Percentiles rank a stretch among this genome's conserved stretches.
phyloP scores from a whole-genome alignment of 2,329 filamentous ascomycete species.

The Botrytis paeoniae region DNA sequence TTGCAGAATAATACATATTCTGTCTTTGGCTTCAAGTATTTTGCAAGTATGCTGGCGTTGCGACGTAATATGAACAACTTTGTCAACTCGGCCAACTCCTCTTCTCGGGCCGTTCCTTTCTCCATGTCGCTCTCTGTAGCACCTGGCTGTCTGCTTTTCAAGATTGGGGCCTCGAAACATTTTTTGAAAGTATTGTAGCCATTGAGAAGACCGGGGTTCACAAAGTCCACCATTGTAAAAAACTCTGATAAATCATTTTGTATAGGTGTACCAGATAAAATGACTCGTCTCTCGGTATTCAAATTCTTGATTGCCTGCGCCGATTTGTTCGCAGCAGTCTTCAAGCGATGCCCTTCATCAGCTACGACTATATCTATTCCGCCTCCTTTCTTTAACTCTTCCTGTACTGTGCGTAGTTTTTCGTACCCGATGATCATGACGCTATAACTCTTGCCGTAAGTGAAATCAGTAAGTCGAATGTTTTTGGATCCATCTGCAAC shows the following conservation, averaged over 20 bases:
- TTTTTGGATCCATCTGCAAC: constrained; percentile 56
- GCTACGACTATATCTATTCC: constrained; percentile 87
- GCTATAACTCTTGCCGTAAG: constrained; percentile 63
- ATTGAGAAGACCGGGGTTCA: constrained; percentile 89
- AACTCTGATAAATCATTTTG: constrained; percentile 95
- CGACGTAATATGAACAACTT: constrained; percentile 84
- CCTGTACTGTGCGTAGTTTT: constrained; percentile 62
- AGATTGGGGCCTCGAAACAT: constrained; percentile 92
- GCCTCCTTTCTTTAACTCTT: constrained; percentile 59
- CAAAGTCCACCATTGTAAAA: constrained; percentile 90
- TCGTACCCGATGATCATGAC: constrained; percentile 75
- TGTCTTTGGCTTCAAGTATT: constrained; percentile 84
- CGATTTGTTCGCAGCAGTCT: constrained; percentile 90
- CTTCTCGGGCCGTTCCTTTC: constrained; percentile 67
- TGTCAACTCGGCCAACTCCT: constrained; percentile 88
- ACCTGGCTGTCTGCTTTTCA: constrained; percentile 54
- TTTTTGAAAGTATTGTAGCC: constrained; percentile 89
- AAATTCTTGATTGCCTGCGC: constrained; percentile 87
- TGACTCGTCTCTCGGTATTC: constrained; percentile 57
- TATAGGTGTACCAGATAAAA: constrained; percentile 73
- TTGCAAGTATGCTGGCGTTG: constrained; percentile 88
- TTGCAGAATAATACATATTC: constrained; percentile 95
- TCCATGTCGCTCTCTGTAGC: constrained; percentile 67
- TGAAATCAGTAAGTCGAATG: constrained; percentile 64
- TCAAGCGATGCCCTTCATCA: constrained; percentile 94